Evolutionary conservation across 2,329 filamentous ascomycete genomes (phyloP), one percentile per base, ranked within the genome.

Genomic region (Colletotrichum lini): DNA sequence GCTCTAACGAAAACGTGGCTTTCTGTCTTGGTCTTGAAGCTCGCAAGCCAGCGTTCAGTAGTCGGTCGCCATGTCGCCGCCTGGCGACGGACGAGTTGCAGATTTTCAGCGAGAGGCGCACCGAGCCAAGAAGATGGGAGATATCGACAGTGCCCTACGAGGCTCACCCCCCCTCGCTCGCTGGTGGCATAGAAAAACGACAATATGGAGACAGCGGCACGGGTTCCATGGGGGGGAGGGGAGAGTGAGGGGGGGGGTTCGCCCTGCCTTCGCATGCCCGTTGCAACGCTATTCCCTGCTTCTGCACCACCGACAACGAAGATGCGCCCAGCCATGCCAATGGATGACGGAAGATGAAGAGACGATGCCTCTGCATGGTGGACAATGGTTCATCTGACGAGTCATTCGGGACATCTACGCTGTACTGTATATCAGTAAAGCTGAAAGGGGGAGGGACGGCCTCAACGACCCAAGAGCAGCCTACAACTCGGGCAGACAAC

Each of bases 191-290:
- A 50, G 52, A 10, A 9, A 42, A 30, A 38, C 53, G 44, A 35
- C 30, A 38, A 15, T 13, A 30, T 59, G 60, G 47, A 21, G 60
- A 53, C 38, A 40, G 26, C 40, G 16, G 67, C 16, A 23, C 23
- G 42, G 63, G 35, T 59, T 42, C 56, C 49, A 50, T 56, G 47
- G 35, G 62, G 62, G 23, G 26, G n/a, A n/a, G n/a, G n/a, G n/a
- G n/a, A n/a, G n/a, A n/a, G n/a, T 56, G 47, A 23, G 62, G 62
- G 23, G 26, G 26, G 23, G 26, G 26, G 26, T 42, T 58, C 60
- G 63, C 42, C 67, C 61, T 66, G 61, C 47, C 40, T 57, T 13
- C 53, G 13, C n/a, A 9, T 40, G 13, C 58, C 13, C n/a, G 6
- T 16, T 47, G 12, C 50, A 65, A 53, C 52, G 44, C 35, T 30